These are phyloP conservation scores for Centrapalus pauciflorus DNA, from an alignment of 129 eudicot genomes.

Conservation along the genomic window DNA sequence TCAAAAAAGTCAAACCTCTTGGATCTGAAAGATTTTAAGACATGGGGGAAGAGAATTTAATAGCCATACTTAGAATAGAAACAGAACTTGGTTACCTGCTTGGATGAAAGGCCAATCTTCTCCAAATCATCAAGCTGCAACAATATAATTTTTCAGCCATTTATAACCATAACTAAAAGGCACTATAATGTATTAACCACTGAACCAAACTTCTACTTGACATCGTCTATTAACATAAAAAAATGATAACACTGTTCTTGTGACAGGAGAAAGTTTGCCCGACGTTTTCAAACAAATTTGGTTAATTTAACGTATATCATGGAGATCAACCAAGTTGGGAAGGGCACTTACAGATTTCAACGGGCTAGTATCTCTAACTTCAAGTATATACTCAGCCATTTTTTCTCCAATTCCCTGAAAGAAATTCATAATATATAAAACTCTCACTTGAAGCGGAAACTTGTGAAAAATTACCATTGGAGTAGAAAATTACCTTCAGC, in stretches of 20 bases:
- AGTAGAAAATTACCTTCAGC: constrained; percentile 48
- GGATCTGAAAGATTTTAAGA: no score
- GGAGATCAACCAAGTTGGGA: constrained; percentile 1
- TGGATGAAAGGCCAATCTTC: constrained; percentile 85
- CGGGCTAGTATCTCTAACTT: constrained; percentile 78
- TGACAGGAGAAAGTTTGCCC: neutral
- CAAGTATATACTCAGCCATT: constrained; percentile 75
- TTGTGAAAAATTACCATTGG: neutral
- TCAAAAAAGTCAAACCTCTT: no score
- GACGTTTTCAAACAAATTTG: neutral
- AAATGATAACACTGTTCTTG: neutral
- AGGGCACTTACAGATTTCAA: constrained; percentile 60
- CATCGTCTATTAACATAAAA: neutral
- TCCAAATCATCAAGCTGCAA: constrained; percentile 83
- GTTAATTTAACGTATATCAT: neutral
- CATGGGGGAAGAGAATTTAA: no score
- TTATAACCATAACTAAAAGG: neutral
- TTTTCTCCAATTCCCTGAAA: constrained; percentile 85
- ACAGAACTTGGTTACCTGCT: constrained; percentile 87
- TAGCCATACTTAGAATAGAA: neutral
- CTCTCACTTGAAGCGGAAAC: neutral
- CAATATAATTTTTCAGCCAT: constrained; percentile 4
- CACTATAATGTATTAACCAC: neutral
- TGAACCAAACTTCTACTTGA: neutral
- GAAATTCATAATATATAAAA: neutral